Conservation (phyloP, 805 yeast species). For the Starmerella geochares region DNA sequence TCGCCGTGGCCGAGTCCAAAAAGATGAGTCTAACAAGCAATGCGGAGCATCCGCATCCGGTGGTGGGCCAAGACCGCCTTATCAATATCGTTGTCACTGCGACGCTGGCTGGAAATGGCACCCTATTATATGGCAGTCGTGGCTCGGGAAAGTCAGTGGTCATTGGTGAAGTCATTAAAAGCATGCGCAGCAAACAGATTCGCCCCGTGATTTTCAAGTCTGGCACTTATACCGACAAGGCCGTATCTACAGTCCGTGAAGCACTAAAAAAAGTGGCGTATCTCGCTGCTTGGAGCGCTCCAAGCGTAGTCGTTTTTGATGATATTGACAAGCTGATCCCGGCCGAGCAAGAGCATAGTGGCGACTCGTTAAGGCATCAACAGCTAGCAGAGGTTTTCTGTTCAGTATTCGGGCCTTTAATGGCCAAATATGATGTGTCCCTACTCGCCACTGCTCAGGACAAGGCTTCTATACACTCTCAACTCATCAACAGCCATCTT, state of each 20-base stretch:
- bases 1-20: constrained; percentile 21
- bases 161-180: constrained; percentile 36
- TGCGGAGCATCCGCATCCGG: constrained; percentile 20
- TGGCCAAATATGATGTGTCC: constrained; percentile 38
- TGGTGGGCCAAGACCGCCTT: constrained; percentile 50
- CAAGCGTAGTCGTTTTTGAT: constrained; percentile 65
- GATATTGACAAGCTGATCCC: constrained; percentile 65
- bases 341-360: constrained; percentile 48
- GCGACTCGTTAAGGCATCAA: constrained; percentile 48
- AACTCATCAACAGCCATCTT: constrained; percentile 57
- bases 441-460: constrained; percentile 55
- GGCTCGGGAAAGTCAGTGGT: constrained; percentile 75
- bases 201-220: constrained; percentile 45
- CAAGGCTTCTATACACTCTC: constrained; percentile 52
- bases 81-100: constrained; percentile 36
- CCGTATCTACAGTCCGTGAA: constrained; percentile 38
- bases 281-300: constrained; percentile 64
- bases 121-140: constrained; percentile 57
- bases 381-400: constrained; percentile 58
- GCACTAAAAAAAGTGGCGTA: constrained; percentile 39
- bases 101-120: constrained; percentile 43
- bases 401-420: constrained; percentile 37
- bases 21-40: constrained; percentile 7
- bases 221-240: constrained; percentile 48
- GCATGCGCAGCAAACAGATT: constrained; percentile 36